Evolutionary conservation across 192 early-diverging fungal genomes (phyloP), one percentile per base, ranked within the genome.

Genomic region (Coemansia umbellata): DNA sequence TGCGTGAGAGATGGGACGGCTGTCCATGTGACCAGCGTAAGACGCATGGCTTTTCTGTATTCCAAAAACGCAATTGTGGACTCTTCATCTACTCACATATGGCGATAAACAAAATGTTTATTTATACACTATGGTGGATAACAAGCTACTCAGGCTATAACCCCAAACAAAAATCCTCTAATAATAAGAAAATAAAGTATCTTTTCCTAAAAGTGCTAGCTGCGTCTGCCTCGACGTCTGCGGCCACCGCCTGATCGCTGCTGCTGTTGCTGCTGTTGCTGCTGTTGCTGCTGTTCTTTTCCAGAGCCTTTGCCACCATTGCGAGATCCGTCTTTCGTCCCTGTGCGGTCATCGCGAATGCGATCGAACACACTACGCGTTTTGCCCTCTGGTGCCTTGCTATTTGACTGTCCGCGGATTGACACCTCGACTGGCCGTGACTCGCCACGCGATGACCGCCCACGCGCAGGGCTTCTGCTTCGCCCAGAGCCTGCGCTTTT

Each of bases 331-430:
- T 26, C 23, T 47, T 14, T 31, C 27, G 37, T 37, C 33, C 28
- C 42, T 14, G 59, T 17, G 31, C 60, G 71, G n/a, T 58, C 55
- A 28, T 67, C 64, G 28, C 49, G 37, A 7, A 74, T 44, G 4
- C 71, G 71, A 22, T 74, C 71, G 18, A 56, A 27, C 4, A 74
- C 41, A 36, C 35, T 67, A 33, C 55, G 64, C 9, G 42, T 24
- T 40, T 60, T 64, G 33, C 22, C 37, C 21, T 37, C 43, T 17
- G 36, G 39, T 13, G 22, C 42, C 3, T 28, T 35, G 10, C 26
- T 31, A 23, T 23, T 39, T 26, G 66, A 51, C 48, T 50, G 59
- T n/a, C 66, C 55, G n/a, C 62, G 62, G 27, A 69, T 69, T 15
- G 66, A 30, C 36, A 69, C 4, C 26, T 48, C 45, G 15, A 19